These are phyloP conservation scores for Clitoria ternatea DNA, from an alignment of 306 rosid genomes.

Conservation along the genomic window DNA sequence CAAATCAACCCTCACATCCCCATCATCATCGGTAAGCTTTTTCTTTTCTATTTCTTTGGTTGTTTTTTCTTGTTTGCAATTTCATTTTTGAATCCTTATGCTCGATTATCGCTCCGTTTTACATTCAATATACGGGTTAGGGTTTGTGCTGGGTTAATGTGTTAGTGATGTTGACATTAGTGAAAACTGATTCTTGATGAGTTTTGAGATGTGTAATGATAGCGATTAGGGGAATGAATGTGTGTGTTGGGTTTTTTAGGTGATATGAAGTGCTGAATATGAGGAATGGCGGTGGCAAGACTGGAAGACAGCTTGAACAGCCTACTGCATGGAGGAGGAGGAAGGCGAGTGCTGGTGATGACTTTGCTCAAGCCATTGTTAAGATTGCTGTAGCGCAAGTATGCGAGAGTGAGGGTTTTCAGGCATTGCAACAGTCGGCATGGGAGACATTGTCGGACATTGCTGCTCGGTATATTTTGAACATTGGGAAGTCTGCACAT, in stretches of 20 bases:
- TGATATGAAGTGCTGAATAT: slow-evolving; percentile 90
- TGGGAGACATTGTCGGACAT: slow-evolving; percentile 56
- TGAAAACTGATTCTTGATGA: slow-evolving; percentile 8
- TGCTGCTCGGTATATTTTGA: slow-evolving; percentile 44
- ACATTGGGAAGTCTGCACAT: slow-evolving; percentile 61
- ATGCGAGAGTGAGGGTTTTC: slow-evolving; percentile 78
- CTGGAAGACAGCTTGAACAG: slow-evolving; percentile 63
- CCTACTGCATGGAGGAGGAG: slow-evolving; percentile 35
- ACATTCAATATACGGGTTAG: slow-evolving; percentile 8
- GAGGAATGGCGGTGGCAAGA: slow-evolving; percentile 88
- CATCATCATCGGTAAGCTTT: slow-evolving; percentile 23
- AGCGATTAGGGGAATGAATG: slow-evolving; percentile 37
- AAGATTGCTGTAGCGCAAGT: slow-evolving; percentile 66
- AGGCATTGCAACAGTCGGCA: slow-evolving; percentile 69
- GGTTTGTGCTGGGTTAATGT: slow-evolving; percentile 14
- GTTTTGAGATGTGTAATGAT: slow-evolving; percentile 22
- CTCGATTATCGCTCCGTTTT: background rate
- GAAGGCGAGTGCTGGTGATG: slow-evolving; percentile 55
- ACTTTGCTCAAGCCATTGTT: slow-evolving; percentile 48
- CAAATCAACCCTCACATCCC: slow-evolving; percentile 31
- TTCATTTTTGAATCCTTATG: background rate
- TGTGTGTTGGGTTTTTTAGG: slow-evolving; percentile 26
- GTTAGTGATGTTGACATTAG: too few species aligned
- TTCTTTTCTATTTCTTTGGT: background rate
- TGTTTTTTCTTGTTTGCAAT: too few species aligned